Evolutionary conservation across 306 rosid species (phyloP), one percentile per base, ranked within the genome.

Genomic region (Fagus crenata): DNA sequence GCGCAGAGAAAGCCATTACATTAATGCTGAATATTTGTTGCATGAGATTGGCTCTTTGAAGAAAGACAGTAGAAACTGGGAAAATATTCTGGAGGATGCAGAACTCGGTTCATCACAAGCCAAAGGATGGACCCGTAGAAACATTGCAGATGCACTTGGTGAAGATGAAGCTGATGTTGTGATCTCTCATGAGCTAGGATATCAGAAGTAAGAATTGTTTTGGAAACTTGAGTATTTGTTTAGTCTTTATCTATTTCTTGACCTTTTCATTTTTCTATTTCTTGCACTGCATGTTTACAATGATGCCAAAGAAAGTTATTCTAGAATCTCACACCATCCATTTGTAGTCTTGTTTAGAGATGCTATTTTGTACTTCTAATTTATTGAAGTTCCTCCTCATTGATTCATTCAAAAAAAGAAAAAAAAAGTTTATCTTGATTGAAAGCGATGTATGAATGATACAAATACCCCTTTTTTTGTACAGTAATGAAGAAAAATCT

Each of bases 121-220:
- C 43, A 86, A 88, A 56, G 75, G 33, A 41, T 88, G 92, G 91
- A 85, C 82, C 22, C 75, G 72, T 55, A 87, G 92, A 81, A 90
- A 86, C 87, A 81, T 92, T 74, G 96, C 96, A 75, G 98, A 95
- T 78, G 97, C 98, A 84, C 98, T 95, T 72, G 97, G 98, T 85
- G 97, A 95, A 6, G 98, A 95, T 84, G 98, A 95, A 88, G 96
- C 97, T 42, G 97, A 90, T 84, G 90, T 89, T 76, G 86, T 90
- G 84, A 87, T 95, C 74, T 75, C 88, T 83, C 89, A 84, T 70
- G 92, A 88, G 67, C 79, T 73, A 4, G 88, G 87, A 75, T 72
- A 51, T 82, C 85, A 86, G 73, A 67, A 67, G 97, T 92, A 86
- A 82, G 93, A 82, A 71, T 43, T 75, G 40, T n/a, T 81, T 71